Evolutionary conservation across 306 rosid genomes (phyloP), one percentile per base, ranked within the genome.

Genomic region (Urtica urens): DNA sequence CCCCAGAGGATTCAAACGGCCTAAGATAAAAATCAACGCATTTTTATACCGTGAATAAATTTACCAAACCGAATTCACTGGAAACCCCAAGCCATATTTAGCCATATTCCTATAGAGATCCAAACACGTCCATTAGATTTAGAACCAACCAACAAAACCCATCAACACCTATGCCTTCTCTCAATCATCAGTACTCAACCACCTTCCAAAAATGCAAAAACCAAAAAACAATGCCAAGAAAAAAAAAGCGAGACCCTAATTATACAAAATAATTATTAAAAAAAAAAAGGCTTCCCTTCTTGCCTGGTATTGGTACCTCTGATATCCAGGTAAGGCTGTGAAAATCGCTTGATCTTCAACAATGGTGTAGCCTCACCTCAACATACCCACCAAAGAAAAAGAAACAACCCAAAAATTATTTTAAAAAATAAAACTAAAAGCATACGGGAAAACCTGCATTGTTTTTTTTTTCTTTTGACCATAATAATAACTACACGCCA

Each of bases 361-460:
- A 40, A 64, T 64, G 75, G 58, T 37, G 30, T 59, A 59, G 62
- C 46, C 41, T 48, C 44, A 19, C 21, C 37, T 27, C 60, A 27
- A 46, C 35, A 24, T 10, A 9, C 31, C 45, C 18, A 29, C 42
- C 50, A 27, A 38, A 54, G 57, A 52, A 43, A 31, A 28, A 18
- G 37, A 3, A 26, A n/a, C n/a, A n/a, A n/a, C n/a, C n/a, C n/a
- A n/a, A n/a, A 24, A 58, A 14, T 40, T 23, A 68, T 25, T 33
- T 38, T 38, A 25, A 22, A 38, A 40, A 48, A 49, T 24, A 13
- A 55, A 17, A 14, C 27, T 35, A 23, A 47, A 53, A 26, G 75
- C 75, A 72, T 68, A 67, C 79, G 60, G 79, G 79, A 40, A 51
- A 59, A 41, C 57, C 40, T 51, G 34, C 26, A 11, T 23, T 24